Base-by-base conservation (phyloP, 371 early-diverging fungal genomes). In the Rhizopus arrhizus region DNA sequence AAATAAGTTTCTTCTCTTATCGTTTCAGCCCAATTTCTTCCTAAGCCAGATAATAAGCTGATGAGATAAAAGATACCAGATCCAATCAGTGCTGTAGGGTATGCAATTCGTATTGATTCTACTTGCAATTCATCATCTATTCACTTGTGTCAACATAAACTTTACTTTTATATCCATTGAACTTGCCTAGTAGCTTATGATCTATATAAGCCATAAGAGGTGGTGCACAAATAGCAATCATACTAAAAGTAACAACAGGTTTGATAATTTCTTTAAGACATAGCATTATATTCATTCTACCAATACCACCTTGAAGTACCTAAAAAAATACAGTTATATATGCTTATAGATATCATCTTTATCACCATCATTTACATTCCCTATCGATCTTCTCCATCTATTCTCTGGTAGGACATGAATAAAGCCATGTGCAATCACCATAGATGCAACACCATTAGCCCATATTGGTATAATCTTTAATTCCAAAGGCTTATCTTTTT, bases 1-100 rank as follows among this genome's bases (percentile, higher is more conserved):
- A 88, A 61, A 58, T 89, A 90, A 46, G 77, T 80, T 28, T 84
- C 85, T 41, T 90, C 87, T 38, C 87, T 80, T 12, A 88, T 78
- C 12, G 71, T 60, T 10, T 81, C 74, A 6, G 77, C 69, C 81
- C 87, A 82, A 8, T 63, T 59, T 41, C 56, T 65, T 16, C 62
- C 68, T 41, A 86, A 57, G 42, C 74, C 59, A 3, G 67, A 47
- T 5, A 69, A 64, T 8, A 76, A 49, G 50, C 67, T 72, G 45
- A 70, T 74, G 2, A 72, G 56, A 10, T 65, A 63, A 35, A 64
- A 72, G 15, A 56, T 34, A 4, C 52, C 55, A 0, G 77, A 10
- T 3, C 65, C 66, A 22, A 72, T 34, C n/a, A 79, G 40, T 6
- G 77, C 51, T 4, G 66, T 43, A 3, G 82, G 85, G 36, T 81